Percentiles rank a stretch among this genome's conserved stretches.
Evolutionary conservation across 2,329 filamentous ascomycete genomes (phyloP).

Genomic region (Talaromyces piceae): DNA sequence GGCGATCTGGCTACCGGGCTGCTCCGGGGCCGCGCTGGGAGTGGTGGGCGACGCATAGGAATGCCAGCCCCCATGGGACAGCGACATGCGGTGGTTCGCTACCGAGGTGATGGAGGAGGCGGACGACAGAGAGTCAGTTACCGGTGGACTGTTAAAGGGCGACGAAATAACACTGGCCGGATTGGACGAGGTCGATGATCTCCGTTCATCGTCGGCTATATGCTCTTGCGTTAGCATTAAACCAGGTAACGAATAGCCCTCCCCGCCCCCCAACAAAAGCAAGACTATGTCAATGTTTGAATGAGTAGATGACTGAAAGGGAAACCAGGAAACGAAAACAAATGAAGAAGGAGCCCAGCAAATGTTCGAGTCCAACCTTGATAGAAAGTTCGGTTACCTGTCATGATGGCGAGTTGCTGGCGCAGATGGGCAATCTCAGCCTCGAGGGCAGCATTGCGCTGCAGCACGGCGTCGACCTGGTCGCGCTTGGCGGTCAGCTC

Average conservation of each 20-base stretch:
- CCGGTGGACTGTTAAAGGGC: slow-evolving; percentile 8
- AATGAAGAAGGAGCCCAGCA: neutral
- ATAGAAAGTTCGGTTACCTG: slow-evolving; percentile 15
- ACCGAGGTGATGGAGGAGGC: slow-evolving; percentile 9
- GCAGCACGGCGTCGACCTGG: slow-evolving; percentile 45
- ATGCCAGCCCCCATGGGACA: slow-evolving; percentile 11
- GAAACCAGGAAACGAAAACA: neutral
- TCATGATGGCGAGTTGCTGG: slow-evolving; percentile 35
- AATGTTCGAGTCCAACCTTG: neutral
- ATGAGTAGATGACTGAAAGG: neutral
- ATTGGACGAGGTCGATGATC: slow-evolving; percentile 13
- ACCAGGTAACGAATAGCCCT: too few species aligned
- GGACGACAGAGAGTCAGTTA: slow-evolving; percentile 5
- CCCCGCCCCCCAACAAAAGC: too few species aligned
- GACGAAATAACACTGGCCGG: slow-evolving; percentile 11
- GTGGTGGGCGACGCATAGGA: slow-evolving; percentile 4
- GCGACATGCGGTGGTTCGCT: slow-evolving; percentile 7
- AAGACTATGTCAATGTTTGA: too few species aligned
- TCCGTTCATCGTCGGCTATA: slow-evolving; percentile 9
- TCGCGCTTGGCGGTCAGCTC: slow-evolving; percentile 46
- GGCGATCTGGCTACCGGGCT: slow-evolving; percentile 1
- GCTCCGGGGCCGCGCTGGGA: neutral
- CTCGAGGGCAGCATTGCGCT: slow-evolving; percentile 48
- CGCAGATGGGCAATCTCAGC: slow-evolving; percentile 48
- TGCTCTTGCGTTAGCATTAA: neutral